Evolutionary conservation across 129 eudicot species (phyloP), one percentile per base, ranked within the genome.

Genomic region (Dittrichia graveolens): DNA sequence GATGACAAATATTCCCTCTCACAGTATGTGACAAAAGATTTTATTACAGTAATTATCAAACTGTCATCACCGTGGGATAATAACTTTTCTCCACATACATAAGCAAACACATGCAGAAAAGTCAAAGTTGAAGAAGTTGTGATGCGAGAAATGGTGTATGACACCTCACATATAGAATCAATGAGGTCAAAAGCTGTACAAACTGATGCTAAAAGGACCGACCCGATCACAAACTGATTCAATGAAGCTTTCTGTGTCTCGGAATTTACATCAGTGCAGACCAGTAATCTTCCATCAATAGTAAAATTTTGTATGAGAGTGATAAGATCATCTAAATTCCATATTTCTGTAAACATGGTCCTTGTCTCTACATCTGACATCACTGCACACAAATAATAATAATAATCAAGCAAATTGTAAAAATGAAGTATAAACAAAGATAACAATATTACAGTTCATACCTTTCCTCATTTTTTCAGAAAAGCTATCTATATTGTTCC

Each of bases 81-180:
- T 61, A 84, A 84, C 45, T 88, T 83, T 31, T 83, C 73, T 62
- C 93, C 97, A 72, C 93, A 86, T 64, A 81, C 39, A 63, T 73
- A 75, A 19, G 91, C 97, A 78, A 94, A 87, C 45, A 79, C 84
- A 81, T 94, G 98, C 65, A 94, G 87, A 64, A 87, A 15, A 15
- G 78, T 82, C 67, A 79, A 61, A 59, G 78, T 47, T 6, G 75
- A 70, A 78, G 83, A 41, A 67, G 74, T 67, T 53, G 64, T 54
- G 85, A 75, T 77, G 56, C 54, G 62, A 35, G 82, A 64, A 50
- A 94, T 63, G 78, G 78, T 79, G 83, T 75, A 84, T 15, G 96
- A 88, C 11, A 78, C 49, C 60, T 94, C 97, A 49, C 88, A 84
- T 83, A 94, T 41, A 75, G 75, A 84, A 54, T 89, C 88, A 79